phyloP scores from a whole-genome alignment of 106 monocot genomes.

The Acorus gramineus region DNA sequence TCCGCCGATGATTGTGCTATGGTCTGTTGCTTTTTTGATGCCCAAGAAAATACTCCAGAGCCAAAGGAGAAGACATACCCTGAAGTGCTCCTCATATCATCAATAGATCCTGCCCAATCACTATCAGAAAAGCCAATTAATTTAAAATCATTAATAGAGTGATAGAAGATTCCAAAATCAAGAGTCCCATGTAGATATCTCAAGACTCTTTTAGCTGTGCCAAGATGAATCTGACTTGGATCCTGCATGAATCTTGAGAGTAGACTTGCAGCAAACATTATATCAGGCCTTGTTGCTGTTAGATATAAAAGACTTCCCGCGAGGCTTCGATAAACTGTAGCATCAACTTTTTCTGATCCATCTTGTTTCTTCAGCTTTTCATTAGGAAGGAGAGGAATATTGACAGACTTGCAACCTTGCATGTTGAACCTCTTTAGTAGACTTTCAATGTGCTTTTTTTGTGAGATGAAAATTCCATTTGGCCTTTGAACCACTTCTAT shows the following conservation, averaged over 20 bases:
- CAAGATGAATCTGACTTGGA: background rate
- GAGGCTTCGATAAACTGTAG: background rate
- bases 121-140: slow-evolving; percentile 4
- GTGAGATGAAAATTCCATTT: background rate
- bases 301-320: slow-evolving; percentile 1
- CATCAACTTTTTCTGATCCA: background rate
- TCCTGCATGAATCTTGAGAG: slow-evolving; percentile 3
- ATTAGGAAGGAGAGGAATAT: background rate
- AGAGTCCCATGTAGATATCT: background rate
- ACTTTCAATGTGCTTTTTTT: slow-evolving; percentile 1
- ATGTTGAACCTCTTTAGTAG: background rate
- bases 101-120: slow-evolving; percentile 4
- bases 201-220: background rate
- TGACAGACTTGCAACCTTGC: background rate
- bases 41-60: background rate
- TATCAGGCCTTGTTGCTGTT: slow-evolving; percentile 2
- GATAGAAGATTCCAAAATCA: background rate
- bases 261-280: background rate
- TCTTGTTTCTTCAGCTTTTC: background rate
- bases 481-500: background rate
- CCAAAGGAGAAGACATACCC: background rate
- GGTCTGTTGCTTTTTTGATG: background rate
- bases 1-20: background rate
- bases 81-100: slow-evolving; percentile 5
- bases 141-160: background rate